A percentile compares a stretch with the other conserved stretches of the same genome.
Conservation (phyloP, 208 protist genomes). For the Tetramitus jugosus region DNA sequence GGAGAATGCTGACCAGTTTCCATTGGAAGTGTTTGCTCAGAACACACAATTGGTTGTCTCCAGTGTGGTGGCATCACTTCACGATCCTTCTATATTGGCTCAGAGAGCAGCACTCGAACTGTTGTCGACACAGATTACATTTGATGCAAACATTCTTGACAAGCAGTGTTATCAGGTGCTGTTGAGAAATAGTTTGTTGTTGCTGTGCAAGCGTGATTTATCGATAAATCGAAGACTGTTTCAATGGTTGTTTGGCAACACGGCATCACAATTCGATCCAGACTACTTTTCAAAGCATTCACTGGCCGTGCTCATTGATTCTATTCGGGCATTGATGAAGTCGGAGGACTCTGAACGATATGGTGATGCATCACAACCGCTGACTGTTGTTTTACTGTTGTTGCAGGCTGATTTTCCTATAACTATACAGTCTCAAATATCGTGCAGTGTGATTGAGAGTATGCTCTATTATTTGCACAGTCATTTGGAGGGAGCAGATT, state of each 20-base stretch:
- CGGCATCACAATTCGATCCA: too few relatives aligned
- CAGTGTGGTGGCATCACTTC: background rate
- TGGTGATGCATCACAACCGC: too few relatives aligned
- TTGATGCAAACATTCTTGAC: background rate
- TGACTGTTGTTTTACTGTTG: too few relatives aligned
- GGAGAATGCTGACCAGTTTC: too few relatives aligned
- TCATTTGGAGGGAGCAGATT: too few relatives aligned
- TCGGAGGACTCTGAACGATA: too few relatives aligned
- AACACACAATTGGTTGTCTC: background rate
- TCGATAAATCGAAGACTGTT: slow-evolving; percentile 17
- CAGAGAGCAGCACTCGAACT: background rate
- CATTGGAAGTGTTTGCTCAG: too few relatives aligned
- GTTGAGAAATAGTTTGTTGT: background rate
- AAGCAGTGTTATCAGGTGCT: background rate
- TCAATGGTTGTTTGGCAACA: background rate
- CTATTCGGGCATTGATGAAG: too few relatives aligned
- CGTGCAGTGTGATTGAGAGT: too few relatives aligned
- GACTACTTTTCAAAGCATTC: background rate
- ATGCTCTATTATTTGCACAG: too few relatives aligned
- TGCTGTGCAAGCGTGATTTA: background rate
- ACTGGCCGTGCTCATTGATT: background rate
- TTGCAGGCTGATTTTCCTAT: too few relatives aligned
- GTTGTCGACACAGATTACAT: background rate
- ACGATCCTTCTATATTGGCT: background rate
- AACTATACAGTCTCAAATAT: too few relatives aligned